Evolutionary conservation across 176 grass and related monocot species (phyloP), one percentile per base, ranked within the genome.

Genomic region (Chloris gayana): DNA sequence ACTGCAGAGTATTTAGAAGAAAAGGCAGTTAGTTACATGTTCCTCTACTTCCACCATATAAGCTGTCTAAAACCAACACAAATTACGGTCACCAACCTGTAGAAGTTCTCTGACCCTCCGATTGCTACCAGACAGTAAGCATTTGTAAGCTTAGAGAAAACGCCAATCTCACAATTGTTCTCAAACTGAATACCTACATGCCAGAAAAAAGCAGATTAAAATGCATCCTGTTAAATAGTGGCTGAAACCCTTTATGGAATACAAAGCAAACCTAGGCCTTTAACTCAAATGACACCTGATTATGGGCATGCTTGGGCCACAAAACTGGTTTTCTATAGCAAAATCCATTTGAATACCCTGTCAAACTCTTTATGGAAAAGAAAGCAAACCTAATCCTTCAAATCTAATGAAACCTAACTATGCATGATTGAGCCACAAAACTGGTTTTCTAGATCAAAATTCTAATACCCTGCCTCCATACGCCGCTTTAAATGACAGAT

Each of bases 111-210:
- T 62, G 97, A 99, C 12, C 97, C 97, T 82, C 97, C 93, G 32
- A 99, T 99, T 4, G 90, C 92, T 74, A 99, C 92, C 77, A 99
- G 86, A 81, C 92, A 99, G 45, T 99, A 99, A 1, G 92, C 92
- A 84, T 99, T 99, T 54, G 92, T 99, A 14, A 99, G 72, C 90
- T 99, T 96, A 34, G 92, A 99, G 69, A 99, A 99, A 71, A 95
- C 93, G 32, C 97, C 93, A 88, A 96, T 24, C 83, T 99, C 97
- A 18, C 93, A 99, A 72, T 88, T 89, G 74, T 99, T 99, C 79
- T 96, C 92, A 90, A 95, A 99, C 72, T 89, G 92, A 80, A 99
- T 85, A 70, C 97, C 97, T 99, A 67, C 18, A 81, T 2, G 0
- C 22, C 30, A 81, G 15, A 58, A 72, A 50, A 2, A 57, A 49